Base-by-base conservation (phyloP, 2,329 filamentous ascomycete genomes). In the Fusarium sp. region DNA sequence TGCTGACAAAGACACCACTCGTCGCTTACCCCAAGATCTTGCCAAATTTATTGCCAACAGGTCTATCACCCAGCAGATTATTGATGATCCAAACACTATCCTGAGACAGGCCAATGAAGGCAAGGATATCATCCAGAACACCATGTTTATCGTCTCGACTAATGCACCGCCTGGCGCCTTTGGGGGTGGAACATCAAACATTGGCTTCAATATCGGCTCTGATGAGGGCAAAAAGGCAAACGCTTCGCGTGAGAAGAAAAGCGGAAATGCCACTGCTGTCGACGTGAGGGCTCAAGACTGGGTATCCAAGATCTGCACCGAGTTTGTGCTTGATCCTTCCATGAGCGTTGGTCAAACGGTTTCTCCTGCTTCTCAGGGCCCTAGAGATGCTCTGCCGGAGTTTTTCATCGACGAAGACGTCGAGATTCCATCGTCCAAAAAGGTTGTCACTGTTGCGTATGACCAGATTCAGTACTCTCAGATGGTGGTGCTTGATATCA, bases 361-460 rank as follows among this genome's bases (percentile, higher is more conserved):
- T 15, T 46, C 25, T 15, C 44, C 25, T 29, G 44, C 44, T 27
- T 46, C 25, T 27, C 19, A 4, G 15, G 44, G 44, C 6, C 44
- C 25, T 4, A 21, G 25, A 15, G 9, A 46, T 16, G 9, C 25
- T 27, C 25, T 46, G 0, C 25, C 19, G 0, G 19, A 46, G 12
- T 46, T 21, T 12, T 46, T 7, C 4, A 7, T 21, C 1, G 44
- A 46, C 44, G 4, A 46, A 29, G 5, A 3, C 4, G 12, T 46
- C 1, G 19, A 46, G 19, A 29, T 46, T 21, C 12, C 25, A 15
- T 15, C 5, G 15, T 21, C 18, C 12, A 46, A 46, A 12, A 29
- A 10, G 9, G 0, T 3, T 15, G 25, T 21, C 18, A 27, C 9
- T 15, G 44, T 29, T 9, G 44, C 19, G 0, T 27, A 27, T 10